Evolutionary conservation across 2,329 filamentous ascomycete species (phyloP).

Genomic region (Aspergillus japonicus): DNA sequence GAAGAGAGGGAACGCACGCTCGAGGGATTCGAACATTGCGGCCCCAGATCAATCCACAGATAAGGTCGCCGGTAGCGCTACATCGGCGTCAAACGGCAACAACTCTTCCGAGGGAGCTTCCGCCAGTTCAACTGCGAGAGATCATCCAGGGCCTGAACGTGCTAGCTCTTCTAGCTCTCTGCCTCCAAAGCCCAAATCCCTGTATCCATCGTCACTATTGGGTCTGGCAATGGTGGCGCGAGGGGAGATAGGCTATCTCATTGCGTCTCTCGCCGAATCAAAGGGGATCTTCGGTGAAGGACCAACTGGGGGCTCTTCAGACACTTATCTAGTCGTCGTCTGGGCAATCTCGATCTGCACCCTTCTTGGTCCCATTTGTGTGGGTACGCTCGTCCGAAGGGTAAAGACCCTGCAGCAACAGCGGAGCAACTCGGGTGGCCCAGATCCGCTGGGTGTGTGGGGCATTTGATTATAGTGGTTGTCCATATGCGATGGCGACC

Average conservation of each 20-base stretch:
- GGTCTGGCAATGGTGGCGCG: constrained; percentile 70
- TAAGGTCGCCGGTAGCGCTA: too few species aligned
- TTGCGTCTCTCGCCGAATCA: constrained; percentile 65
- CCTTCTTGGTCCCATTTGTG: not conserved
- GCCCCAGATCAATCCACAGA: not conserved
- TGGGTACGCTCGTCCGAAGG: not conserved
- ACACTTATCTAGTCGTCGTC: not conserved
- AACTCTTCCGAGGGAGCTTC: not conserved
- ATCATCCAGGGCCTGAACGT: not conserved
- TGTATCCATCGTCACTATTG: constrained; percentile 67
- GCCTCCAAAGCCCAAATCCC: constrained; percentile 55
- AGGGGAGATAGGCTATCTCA: constrained; percentile 78
- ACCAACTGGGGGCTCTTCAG: not conserved
- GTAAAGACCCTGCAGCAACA: not conserved
- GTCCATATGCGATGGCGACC: too few species aligned
- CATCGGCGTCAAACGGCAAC: not conserved
- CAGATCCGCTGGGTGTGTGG: not conserved
- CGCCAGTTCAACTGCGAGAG: not conserved
- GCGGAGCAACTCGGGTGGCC: not conserved
- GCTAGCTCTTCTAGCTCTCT: not conserved
- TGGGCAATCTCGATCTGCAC: not conserved
- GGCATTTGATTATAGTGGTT: not conserved
- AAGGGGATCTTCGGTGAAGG: not conserved
- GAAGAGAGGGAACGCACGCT: not conserved
- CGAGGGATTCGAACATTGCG: not conserved